Evolutionary conservation across 805 yeast genomes (phyloP).

Genomic region (Saccharomycodes ludwigii): DNA sequence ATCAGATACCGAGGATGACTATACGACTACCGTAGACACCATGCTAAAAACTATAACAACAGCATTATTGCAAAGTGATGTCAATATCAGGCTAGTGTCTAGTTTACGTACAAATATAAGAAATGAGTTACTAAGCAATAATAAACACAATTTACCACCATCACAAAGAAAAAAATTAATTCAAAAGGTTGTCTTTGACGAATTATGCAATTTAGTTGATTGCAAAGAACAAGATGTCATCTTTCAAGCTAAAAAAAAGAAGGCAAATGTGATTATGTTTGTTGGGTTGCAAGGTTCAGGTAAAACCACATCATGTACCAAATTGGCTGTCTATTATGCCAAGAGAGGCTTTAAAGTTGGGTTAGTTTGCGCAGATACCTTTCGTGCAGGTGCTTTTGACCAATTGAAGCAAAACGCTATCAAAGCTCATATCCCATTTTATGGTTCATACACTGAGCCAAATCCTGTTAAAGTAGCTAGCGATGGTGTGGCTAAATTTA

Average conservation of each 20-base stretch:
- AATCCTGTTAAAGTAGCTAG: constrained; percentile 88
- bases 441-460: constrained; percentile 89
- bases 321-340: constrained; percentile 87
- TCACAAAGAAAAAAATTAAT: constrained; percentile 64
- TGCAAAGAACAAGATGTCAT: constrained; percentile 30
- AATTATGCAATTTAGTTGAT: constrained; percentile 77
- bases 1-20: constrained; percentile 44
- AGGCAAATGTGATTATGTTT: constrained; percentile 80
- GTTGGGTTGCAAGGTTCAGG: constrained; percentile 99
- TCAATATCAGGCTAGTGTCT: constrained; percentile 74
- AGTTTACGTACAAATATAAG: constrained; percentile 62
- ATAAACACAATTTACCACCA: not conserved
- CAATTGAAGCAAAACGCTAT: constrained; percentile 96
- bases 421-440: constrained; percentile 86
- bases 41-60: constrained; percentile 82
- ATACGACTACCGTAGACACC: constrained; percentile 42
- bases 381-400: constrained; percentile 99
- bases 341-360: constrained; percentile 92
- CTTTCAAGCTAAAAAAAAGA: constrained; percentile 81
- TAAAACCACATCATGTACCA: constrained; percentile 95
- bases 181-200: constrained; percentile 91
- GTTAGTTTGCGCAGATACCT: constrained; percentile 96
- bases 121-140: constrained; percentile 36
- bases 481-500: constrained; percentile 87
- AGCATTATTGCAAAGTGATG: constrained; percentile 90